These are phyloP conservation scores for Lagerstroemia speciosa DNA, from an alignment of 345 rosid species.

Conservation along the genomic window DNA sequence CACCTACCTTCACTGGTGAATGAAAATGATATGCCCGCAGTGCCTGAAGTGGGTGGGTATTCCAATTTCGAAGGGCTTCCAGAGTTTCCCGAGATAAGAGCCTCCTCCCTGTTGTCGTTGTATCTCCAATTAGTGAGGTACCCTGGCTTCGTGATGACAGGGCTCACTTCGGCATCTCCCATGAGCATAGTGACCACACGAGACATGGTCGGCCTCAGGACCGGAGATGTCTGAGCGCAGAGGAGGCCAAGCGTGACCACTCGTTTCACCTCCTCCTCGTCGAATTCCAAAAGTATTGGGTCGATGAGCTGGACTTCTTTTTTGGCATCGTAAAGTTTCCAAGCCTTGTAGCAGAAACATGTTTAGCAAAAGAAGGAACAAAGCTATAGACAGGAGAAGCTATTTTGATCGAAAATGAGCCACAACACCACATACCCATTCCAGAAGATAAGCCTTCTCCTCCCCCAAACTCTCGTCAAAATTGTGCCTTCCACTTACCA, in stretches of 20 bases:
- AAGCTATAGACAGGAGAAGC: no score
- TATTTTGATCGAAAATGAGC: no score
- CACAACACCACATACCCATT: no score
- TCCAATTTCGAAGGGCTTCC: no score
- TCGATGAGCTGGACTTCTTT: constrained; percentile 35
- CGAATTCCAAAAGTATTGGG: constrained; percentile 23
- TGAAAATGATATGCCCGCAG: no score
- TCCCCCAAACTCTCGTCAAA: no score
- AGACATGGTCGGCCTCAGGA: constrained; percentile 51
- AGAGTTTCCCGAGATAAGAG: no score
- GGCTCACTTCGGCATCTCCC: constrained; percentile 50
- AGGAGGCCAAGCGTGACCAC: constrained; percentile 46
- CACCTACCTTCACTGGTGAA: no score
- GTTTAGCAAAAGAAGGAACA: background rate
- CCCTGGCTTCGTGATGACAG: constrained; percentile 32
- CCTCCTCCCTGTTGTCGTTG: no score
- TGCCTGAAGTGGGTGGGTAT: no score
- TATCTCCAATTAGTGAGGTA: constrained; percentile 53
- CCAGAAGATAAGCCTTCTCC: no score
- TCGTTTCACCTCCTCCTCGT: constrained; percentile 38
- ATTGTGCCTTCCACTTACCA: no score
- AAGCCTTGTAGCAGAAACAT: constrained; percentile 43
- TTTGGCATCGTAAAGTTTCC: constrained; percentile 42
- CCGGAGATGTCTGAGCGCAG: constrained; percentile 56
- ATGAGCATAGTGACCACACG: constrained; percentile 58